Conservation (phyloP, 257 asterid genomes). For the Osmanthus fragrans region DNA sequence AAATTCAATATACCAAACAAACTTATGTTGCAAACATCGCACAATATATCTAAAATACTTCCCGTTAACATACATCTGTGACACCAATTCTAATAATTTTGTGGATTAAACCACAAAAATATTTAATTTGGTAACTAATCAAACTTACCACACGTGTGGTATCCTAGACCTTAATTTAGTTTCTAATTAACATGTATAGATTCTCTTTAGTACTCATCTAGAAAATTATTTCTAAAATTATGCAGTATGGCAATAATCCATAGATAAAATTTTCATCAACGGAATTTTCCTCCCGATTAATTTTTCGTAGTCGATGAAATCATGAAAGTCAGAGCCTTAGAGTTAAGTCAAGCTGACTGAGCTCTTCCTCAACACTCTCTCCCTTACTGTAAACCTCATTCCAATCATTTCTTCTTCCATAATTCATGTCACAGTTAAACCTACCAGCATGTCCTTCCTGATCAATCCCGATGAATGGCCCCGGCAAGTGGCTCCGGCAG, state of each 20-base stretch:
- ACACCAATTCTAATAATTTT: too few species aligned
- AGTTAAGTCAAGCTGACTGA: constrained; percentile 63
- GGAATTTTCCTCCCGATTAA: neutral
- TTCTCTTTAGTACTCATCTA: too few species aligned
- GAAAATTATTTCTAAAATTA: too few species aligned
- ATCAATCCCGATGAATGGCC: neutral
- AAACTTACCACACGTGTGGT: too few species aligned
- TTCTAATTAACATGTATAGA: too few species aligned
- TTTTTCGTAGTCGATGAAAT: neutral
- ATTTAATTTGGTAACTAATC: too few species aligned
- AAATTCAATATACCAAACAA: too few species aligned
- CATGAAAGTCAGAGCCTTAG: constrained; percentile 50
- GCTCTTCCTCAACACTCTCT: constrained; percentile 43
- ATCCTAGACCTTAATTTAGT: too few species aligned
- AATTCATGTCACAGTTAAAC: constrained; percentile 1
- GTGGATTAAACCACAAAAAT: too few species aligned
- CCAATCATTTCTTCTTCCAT: constrained; percentile 27
- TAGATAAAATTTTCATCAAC: neutral
- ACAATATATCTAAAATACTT: too few species aligned
- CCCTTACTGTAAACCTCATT: constrained; percentile 18
- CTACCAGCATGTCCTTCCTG: constrained; percentile 20
- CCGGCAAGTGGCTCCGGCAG: neutral
- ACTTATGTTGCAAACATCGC: too few species aligned
- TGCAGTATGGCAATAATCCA: neutral
- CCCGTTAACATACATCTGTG: too few species aligned